Conservation (phyloP, 2,329 filamentous ascomycete genomes). For the Chrysoporthe cubensis region DNA sequence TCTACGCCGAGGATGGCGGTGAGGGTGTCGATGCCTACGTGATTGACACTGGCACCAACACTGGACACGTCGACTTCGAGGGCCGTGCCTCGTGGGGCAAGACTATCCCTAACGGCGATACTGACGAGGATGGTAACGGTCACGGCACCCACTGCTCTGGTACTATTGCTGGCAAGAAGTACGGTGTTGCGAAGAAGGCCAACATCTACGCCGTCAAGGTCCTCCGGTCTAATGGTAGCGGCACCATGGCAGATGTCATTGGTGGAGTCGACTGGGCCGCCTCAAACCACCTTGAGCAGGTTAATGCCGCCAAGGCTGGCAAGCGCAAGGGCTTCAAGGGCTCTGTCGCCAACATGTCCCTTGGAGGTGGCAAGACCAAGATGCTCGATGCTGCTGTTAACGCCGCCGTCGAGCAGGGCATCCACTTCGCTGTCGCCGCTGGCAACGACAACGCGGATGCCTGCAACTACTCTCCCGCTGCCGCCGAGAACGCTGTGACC, state of each 20-base stretch:
- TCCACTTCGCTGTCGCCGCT: slow-evolving; percentile 97
- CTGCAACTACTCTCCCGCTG: slow-evolving; percentile 98
- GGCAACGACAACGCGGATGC: slow-evolving; percentile 99
- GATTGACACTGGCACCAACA: slow-evolving; percentile 96
- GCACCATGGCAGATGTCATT: slow-evolving; percentile 98
- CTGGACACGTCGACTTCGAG: slow-evolving; percentile 94
- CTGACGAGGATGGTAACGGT: slow-evolving; percentile 91
- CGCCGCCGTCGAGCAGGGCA: slow-evolving; percentile 85
- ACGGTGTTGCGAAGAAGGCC: slow-evolving; percentile 99
- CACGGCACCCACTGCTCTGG: slow-evolving; percentile 99
- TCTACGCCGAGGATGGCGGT: slow-evolving; percentile 86
- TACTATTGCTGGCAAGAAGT: slow-evolving; percentile 97
- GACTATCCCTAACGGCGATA: slow-evolving; percentile 86
- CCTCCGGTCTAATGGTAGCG: slow-evolving; percentile 93
- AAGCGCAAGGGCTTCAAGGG: slow-evolving; percentile 98
- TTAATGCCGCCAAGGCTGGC: slow-evolving; percentile 78
- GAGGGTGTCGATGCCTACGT: slow-evolving; percentile 99
- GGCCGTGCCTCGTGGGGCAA: slow-evolving; percentile 95
- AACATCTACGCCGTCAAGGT: slow-evolving; percentile 98
- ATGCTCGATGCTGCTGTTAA: slow-evolving; percentile 92
- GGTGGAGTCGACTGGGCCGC: slow-evolving; percentile 97
- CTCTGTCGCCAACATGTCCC: slow-evolving; percentile 98
- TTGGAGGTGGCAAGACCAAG: slow-evolving; percentile 94
- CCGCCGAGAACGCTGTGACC: slow-evolving; percentile 88
- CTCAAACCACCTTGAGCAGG: slow-evolving; percentile 74